A percentile compares a stretch with the other conserved stretches of the same genome.
Conservation (phyloP, 2,329 filamentous ascomycete genomes). For the Arthroderma uncinatum region DNA sequence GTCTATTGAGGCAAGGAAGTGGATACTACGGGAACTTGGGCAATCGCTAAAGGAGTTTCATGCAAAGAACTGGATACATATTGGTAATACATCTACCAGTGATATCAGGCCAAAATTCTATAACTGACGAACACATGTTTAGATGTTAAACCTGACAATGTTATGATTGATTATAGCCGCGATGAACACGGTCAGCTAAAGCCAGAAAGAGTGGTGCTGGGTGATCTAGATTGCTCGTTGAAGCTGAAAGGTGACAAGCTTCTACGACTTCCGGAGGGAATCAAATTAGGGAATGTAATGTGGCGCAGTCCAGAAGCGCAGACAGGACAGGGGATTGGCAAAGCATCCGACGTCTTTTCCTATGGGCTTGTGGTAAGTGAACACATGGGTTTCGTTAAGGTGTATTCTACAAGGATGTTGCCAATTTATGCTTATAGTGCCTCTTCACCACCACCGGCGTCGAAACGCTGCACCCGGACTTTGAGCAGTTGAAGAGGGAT, state of each 20-base stretch:
- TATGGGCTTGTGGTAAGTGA: conserved; percentile 9
- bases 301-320: conserved; percentile 7
- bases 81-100: no score
- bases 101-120: not conserved
- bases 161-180: conserved; percentile 4
- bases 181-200: not conserved
- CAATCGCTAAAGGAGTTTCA: no score
- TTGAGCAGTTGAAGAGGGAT: conserved; percentile 17
- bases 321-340: conserved; percentile 8
- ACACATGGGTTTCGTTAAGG: not conserved
- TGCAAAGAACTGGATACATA: no score
- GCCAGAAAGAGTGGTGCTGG: not conserved
- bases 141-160: conserved; percentile 9
- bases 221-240: conserved; percentile 4
- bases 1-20: no score
- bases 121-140: not conserved
- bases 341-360: conserved; percentile 7
- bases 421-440: no score
- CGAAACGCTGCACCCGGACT: conserved; percentile 20
- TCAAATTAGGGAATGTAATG: conserved; percentile 8
- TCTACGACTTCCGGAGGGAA: conserved; percentile 5
- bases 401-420: no score
- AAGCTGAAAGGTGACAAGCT: conserved; percentile 8
- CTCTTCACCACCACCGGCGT: no score
- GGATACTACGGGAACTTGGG: no score